Base-by-base conservation (phyloP, 345 rosid species). In the Cardamine resedifolia region DNA sequence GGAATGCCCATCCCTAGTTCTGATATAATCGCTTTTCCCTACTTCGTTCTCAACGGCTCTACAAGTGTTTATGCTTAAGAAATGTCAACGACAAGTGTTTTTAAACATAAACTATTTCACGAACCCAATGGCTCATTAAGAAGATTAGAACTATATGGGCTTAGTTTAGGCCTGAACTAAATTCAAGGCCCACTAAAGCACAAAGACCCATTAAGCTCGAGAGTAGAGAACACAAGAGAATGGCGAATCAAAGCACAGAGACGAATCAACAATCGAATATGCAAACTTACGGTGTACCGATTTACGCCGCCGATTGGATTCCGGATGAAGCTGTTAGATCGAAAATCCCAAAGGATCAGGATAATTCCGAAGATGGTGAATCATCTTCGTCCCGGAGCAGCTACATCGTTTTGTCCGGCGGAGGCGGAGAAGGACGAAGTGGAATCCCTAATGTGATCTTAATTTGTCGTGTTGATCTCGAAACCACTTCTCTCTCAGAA, bases 391-490 rank as follows among this genome's bases (percentile, higher is more conserved):
- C 61, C n/a, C 10, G 33, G 41, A 61, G 82, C 80, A n/a, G n/a
- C n/a, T 82, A 74, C 79, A 70, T 85, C 55, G 86, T 86, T 71
- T 65, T 91, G 19, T 73, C 90, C 0, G 98, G 98, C 19, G 98
- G 98, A 8, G 97, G 98, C 0, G 98, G 97, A 8, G 91, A 87
- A 66, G 98, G 96, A 33, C 80, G 78, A 34, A 91, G 83, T 74
- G 97, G 98, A 28, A 89, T 94, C 73, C 87, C 85, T 3, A 94
- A 94, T 39, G 90, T 96, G 14, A 55, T 30, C 33, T 30, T 5
- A 30, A 30, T 30, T 5, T 30, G 33, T 30, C 33, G 8, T 30
- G 8, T 30, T 30, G 33, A 30, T 79, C 71, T 75, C 58, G 77
- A 81, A 43, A 76, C 80, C 63, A 86, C 73, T 41, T 83, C 91